These are phyloP conservation scores for Allantophomopsis cytisporea DNA, from an alignment of 2,329 filamentous ascomycete species.

Conservation along the genomic window DNA sequence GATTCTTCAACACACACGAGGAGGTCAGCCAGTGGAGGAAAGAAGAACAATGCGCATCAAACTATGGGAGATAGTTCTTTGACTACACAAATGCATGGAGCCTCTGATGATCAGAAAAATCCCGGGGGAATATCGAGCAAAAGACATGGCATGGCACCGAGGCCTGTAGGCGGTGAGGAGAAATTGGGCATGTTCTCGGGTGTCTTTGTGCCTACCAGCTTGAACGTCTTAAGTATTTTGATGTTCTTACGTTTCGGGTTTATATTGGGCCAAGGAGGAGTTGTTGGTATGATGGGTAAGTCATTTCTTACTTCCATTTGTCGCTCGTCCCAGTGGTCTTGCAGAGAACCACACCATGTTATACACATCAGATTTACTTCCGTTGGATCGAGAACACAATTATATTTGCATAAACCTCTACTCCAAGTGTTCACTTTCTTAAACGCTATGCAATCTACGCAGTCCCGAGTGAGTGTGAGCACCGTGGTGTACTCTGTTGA, in stretches of 20 bases:
- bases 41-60: slow-evolving; percentile 1
- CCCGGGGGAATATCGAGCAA: slow-evolving; percentile 17
- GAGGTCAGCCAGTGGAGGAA: slow-evolving; percentile 4
- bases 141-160: slow-evolving; percentile 22
- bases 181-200: slow-evolving; percentile 69
- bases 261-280: slow-evolving; percentile 67
- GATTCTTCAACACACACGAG: slow-evolving; percentile 3
- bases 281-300: slow-evolving; percentile 68
- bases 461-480: too few species aligned
- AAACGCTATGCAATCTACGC: too few species aligned
- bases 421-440: too few species aligned
- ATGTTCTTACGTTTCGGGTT: slow-evolving; percentile 88
- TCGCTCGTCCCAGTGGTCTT: too few species aligned
- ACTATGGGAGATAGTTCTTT: slow-evolving; percentile 8
- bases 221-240: slow-evolving; percentile 80
- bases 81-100: slow-evolving; percentile 12
- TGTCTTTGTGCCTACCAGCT: slow-evolving; percentile 76
- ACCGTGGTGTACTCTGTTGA: too few species aligned
- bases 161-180: slow-evolving; percentile 24
- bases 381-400: too few species aligned
- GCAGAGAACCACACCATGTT: too few species aligned
- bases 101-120: slow-evolving; percentile 13
- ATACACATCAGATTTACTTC: too few species aligned
- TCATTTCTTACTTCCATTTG: slow-evolving; percentile 3
- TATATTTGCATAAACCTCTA: too few species aligned